These are phyloP conservation scores for Podospora conica DNA, from an alignment of 495 filamentous ascomycete genomes.

Conservation along the genomic window DNA sequence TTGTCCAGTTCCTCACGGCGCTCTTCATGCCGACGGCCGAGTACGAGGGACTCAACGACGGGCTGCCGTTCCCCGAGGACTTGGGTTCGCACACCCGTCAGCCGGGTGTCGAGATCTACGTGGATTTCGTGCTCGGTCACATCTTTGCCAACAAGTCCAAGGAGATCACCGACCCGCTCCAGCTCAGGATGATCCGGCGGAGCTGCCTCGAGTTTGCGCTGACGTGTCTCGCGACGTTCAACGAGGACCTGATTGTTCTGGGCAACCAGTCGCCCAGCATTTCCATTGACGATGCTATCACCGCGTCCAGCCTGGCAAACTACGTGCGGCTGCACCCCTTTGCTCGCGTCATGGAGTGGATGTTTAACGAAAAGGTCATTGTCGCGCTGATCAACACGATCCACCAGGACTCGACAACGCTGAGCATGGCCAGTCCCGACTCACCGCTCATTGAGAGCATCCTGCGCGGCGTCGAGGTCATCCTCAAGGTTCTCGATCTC, in stretches of 20 bases:
- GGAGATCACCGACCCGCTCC: conserved; percentile 54
- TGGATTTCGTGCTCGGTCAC: conserved; percentile 79
- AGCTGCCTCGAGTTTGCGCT: conserved; percentile 74
- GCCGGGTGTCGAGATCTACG: conserved; percentile 82
- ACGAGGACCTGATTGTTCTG: conserved; percentile 81
- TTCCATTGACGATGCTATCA: conserved; percentile 63
- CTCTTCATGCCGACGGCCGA: conserved; percentile 58
- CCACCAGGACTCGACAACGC: conserved; percentile 60
- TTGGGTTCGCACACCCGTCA: conserved; percentile 74
- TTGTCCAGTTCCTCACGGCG: conserved; percentile 64
- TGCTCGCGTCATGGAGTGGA: conserved; percentile 89
- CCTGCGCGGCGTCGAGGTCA: conserved; percentile 67
- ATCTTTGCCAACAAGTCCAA: conserved; percentile 58
- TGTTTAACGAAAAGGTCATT: conserved; percentile 89
- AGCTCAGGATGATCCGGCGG: conserved; percentile 63
- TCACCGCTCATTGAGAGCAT: conserved; percentile 72
- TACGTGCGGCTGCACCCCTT: conserved; percentile 90
- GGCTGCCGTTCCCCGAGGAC: conserved; percentile 79
- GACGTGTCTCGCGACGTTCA: conserved; percentile 73
- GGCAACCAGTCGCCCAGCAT: conserved; percentile 63
- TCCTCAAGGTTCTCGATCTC: conserved; percentile 71
- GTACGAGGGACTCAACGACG: conserved; percentile 56
- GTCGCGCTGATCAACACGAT: conserved; percentile 68
- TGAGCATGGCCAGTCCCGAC: conserved; percentile 59
- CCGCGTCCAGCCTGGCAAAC: conserved; percentile 58